phyloP scores from a whole-genome alignment of 768 basidiomycete species.

The Termitomyces sp. region DNA sequence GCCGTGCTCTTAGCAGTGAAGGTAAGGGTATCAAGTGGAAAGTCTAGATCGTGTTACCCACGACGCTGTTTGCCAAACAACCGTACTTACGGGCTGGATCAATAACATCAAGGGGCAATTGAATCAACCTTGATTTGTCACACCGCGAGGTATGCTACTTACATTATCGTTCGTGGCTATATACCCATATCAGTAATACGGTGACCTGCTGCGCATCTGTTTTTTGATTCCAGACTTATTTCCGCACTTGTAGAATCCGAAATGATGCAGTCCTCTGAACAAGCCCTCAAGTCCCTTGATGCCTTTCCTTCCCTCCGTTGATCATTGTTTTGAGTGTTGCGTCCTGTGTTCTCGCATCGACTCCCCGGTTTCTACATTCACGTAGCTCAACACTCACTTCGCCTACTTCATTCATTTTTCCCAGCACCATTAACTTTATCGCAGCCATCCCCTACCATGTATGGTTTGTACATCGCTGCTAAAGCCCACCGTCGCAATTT shows the following conservation, averaged over 20 bases:
- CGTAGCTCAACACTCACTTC: no score
- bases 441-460: no score
- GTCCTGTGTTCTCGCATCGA: slow-evolving; percentile 7
- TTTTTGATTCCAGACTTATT: background rate
- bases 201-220: no score
- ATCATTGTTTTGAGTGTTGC: slow-evolving; percentile 10
- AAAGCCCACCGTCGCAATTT: no score
- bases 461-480: no score
- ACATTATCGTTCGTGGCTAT: no score
- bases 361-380: slow-evolving; percentile 7
- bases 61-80: slow-evolving; percentile 8
- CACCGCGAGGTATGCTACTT: no score
- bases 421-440: no score
- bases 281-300: background rate
- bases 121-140: background rate
- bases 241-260: background rate
- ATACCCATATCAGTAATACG: no score
- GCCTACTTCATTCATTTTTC: no score
- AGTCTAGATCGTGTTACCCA: background rate
- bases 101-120: no score
- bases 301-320: slow-evolving; percentile 5
- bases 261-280: background rate
- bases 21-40: background rate
- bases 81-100: no score
- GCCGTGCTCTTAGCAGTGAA: background rate